Evolutionary conservation across 495 filamentous ascomycete species (phyloP), one percentile per base, ranked within the genome.

Genomic region (Talaromyces thailandensis): DNA sequence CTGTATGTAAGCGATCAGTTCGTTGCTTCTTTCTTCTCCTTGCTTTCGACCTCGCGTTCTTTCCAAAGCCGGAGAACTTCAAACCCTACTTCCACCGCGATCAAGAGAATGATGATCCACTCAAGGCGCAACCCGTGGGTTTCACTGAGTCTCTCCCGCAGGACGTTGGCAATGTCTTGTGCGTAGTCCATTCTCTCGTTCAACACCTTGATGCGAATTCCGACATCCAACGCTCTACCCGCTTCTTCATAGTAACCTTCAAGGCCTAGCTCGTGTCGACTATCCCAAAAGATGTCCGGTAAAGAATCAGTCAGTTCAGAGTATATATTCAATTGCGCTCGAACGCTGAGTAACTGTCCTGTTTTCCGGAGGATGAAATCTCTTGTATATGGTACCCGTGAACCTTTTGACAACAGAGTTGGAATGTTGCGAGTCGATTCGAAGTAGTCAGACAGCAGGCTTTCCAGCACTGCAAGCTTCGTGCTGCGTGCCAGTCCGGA

Each of bases 151-250:
- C 89, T 86, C 70, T 96, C 89, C 62, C 95, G 81, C 16, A 97
- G 77, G 12, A 98, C 92, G 64, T 81, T 89, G 11, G 94, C 93
- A 68, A 97, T 97, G 70, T 97, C 94, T 67, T 92, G 90, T 1
- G 92, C 94, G 76, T 98, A 98, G 68, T 96, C 93, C 85, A 98
- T 93, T 78, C 93, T 95, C 77, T 93, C 90, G 73, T 98, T 98
- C 66, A 98, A 74, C 24, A 89, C 85, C 67, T 90, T 90, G 78
- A 98, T 97, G 40, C 94, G 83, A 37, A 93, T 88, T n/a, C 90
- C 88, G 14, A 96, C 92, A 75, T 97, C 95, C 60, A 98, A 79
- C 1, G 93, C 89, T 58, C 87, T 84, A 18, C 93, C 93, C 8
- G 96, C 92, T 73, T 93, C 88, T 64, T 95, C 91, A 71, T 97